These are phyloP conservation scores for Diaporthe destruens DNA, from an alignment of 2,329 filamentous ascomycete species.

Conservation along the genomic window DNA sequence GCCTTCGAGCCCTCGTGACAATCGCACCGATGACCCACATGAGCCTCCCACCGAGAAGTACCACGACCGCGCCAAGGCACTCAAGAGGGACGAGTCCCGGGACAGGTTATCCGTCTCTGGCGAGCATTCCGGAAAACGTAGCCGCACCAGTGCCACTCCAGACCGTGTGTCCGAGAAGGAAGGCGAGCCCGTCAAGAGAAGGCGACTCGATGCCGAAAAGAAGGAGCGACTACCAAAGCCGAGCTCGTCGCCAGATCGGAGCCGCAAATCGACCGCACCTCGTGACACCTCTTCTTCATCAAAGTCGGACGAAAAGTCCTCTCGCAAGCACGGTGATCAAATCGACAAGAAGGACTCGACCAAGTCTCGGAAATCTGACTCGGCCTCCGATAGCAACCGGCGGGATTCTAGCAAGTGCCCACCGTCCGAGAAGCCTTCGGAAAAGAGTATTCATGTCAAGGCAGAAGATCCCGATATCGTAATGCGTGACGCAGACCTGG, in stretches of 20 bases:
- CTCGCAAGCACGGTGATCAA: constrained; percentile 59
- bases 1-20: constrained; percentile 65
- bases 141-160: constrained; percentile 70
- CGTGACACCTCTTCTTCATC: constrained; percentile 52
- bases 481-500: constrained; percentile 62
- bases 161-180: constrained; percentile 68
- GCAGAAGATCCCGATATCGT: constrained; percentile 68
- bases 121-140: constrained; percentile 68
- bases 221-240: constrained; percentile 63
- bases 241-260: constrained; percentile 59
- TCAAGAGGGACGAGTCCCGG: constrained; percentile 72
- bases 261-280: constrained; percentile 56
- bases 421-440: constrained; percentile 59
- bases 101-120: constrained; percentile 65
- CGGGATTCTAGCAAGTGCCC: constrained; percentile 57
- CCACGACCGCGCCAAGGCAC: constrained; percentile 70
- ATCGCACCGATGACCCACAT: constrained; percentile 60
- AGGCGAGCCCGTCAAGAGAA: constrained; percentile 66
- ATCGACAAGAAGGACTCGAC: constrained; percentile 53
- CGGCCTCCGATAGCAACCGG: constrained; percentile 53
- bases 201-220: constrained; percentile 67
- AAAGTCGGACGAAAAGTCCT: constrained; percentile 50
- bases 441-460: constrained; percentile 69
- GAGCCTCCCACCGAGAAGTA: constrained; percentile 69
- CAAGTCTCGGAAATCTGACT: constrained; percentile 55